Conservation (phyloP, 1,139 yeast genomes). For the Pichiaceae sp. region DNA sequence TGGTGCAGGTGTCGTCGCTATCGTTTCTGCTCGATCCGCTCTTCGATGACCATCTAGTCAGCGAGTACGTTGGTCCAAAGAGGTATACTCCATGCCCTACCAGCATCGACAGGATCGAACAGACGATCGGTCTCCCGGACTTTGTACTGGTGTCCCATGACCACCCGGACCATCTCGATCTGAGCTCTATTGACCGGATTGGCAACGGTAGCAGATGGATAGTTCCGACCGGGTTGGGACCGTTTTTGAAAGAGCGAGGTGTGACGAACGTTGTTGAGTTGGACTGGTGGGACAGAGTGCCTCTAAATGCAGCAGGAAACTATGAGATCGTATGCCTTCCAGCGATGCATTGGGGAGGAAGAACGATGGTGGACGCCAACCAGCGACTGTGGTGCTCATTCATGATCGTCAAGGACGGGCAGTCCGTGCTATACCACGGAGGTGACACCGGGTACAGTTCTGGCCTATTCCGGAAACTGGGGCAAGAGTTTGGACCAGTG, state of each 20-base stretch:
- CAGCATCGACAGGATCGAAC: slow-evolving; percentile 47
- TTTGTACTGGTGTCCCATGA: slow-evolving; percentile 82
- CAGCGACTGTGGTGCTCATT: slow-evolving; percentile 84
- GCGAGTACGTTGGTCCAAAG: slow-evolving; percentile 67
- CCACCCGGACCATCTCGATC: slow-evolving; percentile 90
- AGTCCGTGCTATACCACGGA: slow-evolving; percentile 76
- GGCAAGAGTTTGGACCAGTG: slow-evolving; percentile 55
- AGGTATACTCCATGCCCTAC: slow-evolving; percentile 71
- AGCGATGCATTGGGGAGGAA: slow-evolving; percentile 97
- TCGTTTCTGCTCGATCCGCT: slow-evolving; percentile 82
- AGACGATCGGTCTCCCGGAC: slow-evolving; percentile 51
- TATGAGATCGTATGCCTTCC: slow-evolving; percentile 87
- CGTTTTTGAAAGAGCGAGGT: slow-evolving; percentile 48
- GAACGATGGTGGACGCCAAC: slow-evolving; percentile 71
- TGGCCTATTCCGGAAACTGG: slow-evolving; percentile 61
- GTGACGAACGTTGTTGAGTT: slow-evolving; percentile 56
- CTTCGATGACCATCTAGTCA: slow-evolving; percentile 60
- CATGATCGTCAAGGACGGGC: slow-evolving; percentile 53
- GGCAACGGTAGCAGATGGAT: slow-evolving; percentile 68
- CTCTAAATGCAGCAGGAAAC: slow-evolving; percentile 18
- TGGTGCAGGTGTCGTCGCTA: slow-evolving; percentile 61
- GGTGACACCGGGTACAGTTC: slow-evolving; percentile 89
- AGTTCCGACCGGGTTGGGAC: slow-evolving; percentile 73
- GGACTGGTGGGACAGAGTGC: slow-evolving; percentile 81
- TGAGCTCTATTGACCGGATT: slow-evolving; percentile 45